Evolutionary conservation across 108 stramenopile genomes (phyloP).

Genomic region (Skeletonema potamos): DNA sequence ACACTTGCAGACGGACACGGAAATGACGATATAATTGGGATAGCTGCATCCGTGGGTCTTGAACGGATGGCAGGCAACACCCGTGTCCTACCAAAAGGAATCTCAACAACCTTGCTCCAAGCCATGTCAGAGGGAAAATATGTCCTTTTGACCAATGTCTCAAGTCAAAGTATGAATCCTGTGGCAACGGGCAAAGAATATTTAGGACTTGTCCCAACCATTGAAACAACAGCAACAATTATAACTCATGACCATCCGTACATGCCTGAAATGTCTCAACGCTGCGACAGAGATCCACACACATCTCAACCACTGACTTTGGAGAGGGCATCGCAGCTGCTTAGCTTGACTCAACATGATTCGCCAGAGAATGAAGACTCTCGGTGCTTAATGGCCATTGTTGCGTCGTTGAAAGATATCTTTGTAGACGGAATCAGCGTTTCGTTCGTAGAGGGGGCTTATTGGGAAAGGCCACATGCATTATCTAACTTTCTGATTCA

Average conservation of each 20-base stretch:
- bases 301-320: conserved; percentile 20
- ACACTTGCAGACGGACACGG: conserved; percentile 31
- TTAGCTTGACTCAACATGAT: conserved; percentile 34
- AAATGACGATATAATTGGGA: conserved; percentile 37
- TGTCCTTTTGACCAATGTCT: conserved; percentile 25
- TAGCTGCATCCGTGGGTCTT: conserved; percentile 10
- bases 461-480: conserved; percentile 27
- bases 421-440: conserved; percentile 28
- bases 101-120: conserved; percentile 31
- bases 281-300: background rate
- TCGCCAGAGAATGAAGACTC: background rate
- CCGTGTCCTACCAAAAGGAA: conserved; percentile 21
- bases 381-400: conserved; percentile 34
- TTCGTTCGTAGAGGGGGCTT: conserved; percentile 32
- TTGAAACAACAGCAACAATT: conserved; percentile 24
- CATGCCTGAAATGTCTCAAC: background rate
- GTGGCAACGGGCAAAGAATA: conserved; percentile 11
- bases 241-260: conserved; percentile 40
- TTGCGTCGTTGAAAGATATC: conserved; percentile 34
- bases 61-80: background rate
- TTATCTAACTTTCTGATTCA: conserved; percentile 39
- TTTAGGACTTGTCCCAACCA: conserved; percentile 33
- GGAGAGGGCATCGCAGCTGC: conserved; percentile 27
- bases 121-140: conserved; percentile 30
- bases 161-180: conserved; percentile 13